Percentiles rank a stretch among this genome's conserved stretches.
These are phyloP conservation scores for Fusarium chlamydosporum DNA, from an alignment of 2,329 filamentous ascomycete genomes.

Conservation along the genomic window DNA sequence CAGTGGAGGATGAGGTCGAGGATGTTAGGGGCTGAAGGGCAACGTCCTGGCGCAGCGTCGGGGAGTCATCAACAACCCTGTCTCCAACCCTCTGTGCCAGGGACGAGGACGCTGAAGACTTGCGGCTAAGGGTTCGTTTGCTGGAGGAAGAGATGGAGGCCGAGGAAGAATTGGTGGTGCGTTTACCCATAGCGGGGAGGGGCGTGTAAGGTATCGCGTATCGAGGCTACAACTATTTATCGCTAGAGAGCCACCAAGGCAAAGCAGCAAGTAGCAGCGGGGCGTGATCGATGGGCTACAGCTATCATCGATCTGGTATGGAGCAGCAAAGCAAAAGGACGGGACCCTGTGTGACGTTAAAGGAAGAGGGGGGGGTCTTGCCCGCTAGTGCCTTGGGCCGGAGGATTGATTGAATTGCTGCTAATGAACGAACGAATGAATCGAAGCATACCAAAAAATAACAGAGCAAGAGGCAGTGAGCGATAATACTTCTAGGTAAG, in stretches of 20 bases:
- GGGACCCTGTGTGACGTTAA: conserved; percentile 8
- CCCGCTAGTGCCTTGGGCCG: conserved; percentile 7
- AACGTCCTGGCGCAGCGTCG: conserved; percentile 50
- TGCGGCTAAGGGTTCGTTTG: conserved; percentile 45
- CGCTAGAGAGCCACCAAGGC: conserved; percentile 18
- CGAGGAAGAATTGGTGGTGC: conserved; percentile 38
- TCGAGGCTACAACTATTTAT: conserved; percentile 16
- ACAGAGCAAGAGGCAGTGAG: conserved; percentile 9
- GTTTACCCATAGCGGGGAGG: conserved; percentile 51
- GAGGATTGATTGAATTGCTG: not conserved
- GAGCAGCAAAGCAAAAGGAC: conserved; percentile 21
- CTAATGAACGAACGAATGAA: conserved; percentile 4
- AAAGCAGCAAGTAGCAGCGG: conserved; percentile 17
- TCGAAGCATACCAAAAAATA: conserved; percentile 5
- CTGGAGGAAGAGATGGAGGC: conserved; percentile 36
- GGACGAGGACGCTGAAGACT: conserved; percentile 46
- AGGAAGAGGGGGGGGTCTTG: conserved; percentile 7
- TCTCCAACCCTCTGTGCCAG: conserved; percentile 39
- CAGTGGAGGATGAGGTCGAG: conserved; percentile 47
- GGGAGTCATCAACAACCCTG: conserved; percentile 50
- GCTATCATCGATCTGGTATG: conserved; percentile 31
- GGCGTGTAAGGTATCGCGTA: conserved; percentile 24
- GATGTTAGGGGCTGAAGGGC: conserved; percentile 54
- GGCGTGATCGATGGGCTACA: conserved; percentile 33
- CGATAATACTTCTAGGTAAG: conserved; percentile 6